These are phyloP conservation scores for Trypanosoma grayi DNA, from an alignment of 208 protist genomes.

Conservation along the genomic window DNA sequence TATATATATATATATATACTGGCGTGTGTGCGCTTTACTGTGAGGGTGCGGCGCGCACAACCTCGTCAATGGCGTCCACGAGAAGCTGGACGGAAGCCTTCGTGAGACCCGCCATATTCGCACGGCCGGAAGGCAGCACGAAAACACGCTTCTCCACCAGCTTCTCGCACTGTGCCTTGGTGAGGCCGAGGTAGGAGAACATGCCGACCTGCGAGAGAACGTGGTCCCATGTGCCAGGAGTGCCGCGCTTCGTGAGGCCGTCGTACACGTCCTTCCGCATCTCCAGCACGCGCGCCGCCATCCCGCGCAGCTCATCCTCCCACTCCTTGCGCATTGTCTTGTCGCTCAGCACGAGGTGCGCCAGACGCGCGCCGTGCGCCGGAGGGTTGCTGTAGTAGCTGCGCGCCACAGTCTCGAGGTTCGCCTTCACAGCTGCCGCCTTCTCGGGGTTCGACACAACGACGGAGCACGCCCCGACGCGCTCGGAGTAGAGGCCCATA, in stretches of 20 bases:
- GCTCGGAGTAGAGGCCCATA: slow-evolving; percentile 97
- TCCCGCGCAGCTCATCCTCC: slow-evolving; percentile 89
- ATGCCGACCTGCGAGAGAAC: slow-evolving; percentile 97
- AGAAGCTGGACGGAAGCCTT: slow-evolving; percentile 52
- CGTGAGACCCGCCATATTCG: slow-evolving; percentile 84
- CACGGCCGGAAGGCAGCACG: slow-evolving; percentile 67
- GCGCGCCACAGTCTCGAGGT: slow-evolving; percentile 87
- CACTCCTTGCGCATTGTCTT: slow-evolving; percentile 79
- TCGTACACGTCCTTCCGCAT: slow-evolving; percentile 83
- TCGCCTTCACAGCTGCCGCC: slow-evolving; percentile 67
- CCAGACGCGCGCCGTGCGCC: slow-evolving; percentile 95
- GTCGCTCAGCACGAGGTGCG: slow-evolving; percentile 87
- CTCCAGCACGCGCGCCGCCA: slow-evolving; percentile 77
- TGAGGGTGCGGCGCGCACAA: slow-evolving; percentile 32
- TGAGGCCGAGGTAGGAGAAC: slow-evolving; percentile 98
- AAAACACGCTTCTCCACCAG: slow-evolving; percentile 70
- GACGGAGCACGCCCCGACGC: slow-evolving; percentile 90
- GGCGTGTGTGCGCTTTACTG: too few species aligned
- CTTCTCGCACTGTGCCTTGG: slow-evolving; percentile 74
- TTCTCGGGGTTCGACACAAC: slow-evolving; percentile 49
- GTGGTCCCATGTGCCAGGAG: slow-evolving; percentile 93
- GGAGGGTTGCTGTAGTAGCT: slow-evolving; percentile 96
- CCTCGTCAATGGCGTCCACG: slow-evolving; percentile 63
- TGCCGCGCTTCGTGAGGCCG: slow-evolving; percentile 64
- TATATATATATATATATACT: too few species aligned